Conservation (phyloP, 257 asterid genomes). For the Leptodermis oblonga region DNA sequence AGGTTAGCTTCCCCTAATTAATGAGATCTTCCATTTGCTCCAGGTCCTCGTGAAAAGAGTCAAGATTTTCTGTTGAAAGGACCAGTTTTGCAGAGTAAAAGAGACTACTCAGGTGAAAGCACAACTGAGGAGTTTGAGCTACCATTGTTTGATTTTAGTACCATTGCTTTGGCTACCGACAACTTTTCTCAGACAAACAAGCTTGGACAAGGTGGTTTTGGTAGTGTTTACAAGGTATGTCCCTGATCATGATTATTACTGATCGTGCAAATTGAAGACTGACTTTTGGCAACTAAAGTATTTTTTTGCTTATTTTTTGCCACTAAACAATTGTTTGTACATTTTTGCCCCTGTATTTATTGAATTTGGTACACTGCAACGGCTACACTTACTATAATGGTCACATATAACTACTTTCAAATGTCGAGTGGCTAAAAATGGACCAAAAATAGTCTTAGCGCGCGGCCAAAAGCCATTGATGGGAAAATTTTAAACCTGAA, state of each 20-base stretch:
- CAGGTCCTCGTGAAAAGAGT: slow-evolving; percentile 66
- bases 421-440: too few relatives aligned
- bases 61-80: slow-evolving; percentile 47
- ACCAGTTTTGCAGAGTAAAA: slow-evolving; percentile 40
- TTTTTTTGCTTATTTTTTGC: too few relatives aligned
- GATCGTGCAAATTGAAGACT: too few relatives aligned
- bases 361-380: too few relatives aligned
- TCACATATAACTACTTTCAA: too few relatives aligned
- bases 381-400: too few relatives aligned
- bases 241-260: not conserved
- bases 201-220: slow-evolving; percentile 92
- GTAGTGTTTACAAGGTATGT: slow-evolving; percentile 75
- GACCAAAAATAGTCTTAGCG: too few relatives aligned
- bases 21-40: not conserved
- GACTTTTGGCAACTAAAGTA: too few relatives aligned
- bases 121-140: slow-evolving; percentile 63
- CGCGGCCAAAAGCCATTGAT: too few relatives aligned
- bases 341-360: too few relatives aligned
- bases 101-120: slow-evolving; percentile 49
- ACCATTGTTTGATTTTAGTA: slow-evolving; percentile 51
- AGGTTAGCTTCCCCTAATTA: slow-evolving; percentile 7
- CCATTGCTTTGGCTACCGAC: slow-evolving; percentile 51
- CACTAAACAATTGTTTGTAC: too few relatives aligned
- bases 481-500: not conserved
- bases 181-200: slow-evolving; percentile 53